Base-by-base conservation (phyloP, 2,329 filamentous ascomycete species). In the Pestalotiopsis sp. region DNA sequence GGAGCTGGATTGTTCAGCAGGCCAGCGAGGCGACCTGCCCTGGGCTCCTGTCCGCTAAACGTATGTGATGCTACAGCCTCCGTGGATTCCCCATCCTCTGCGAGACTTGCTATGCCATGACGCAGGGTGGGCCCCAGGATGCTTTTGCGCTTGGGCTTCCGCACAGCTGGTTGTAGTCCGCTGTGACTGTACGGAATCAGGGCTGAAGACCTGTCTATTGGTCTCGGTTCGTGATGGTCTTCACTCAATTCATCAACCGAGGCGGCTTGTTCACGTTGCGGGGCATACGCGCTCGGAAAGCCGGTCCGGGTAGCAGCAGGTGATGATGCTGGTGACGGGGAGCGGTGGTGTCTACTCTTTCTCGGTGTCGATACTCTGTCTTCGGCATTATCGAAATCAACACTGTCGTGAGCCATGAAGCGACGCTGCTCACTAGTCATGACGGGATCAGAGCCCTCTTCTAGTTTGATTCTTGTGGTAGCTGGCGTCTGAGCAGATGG, bases 331-430 rank as follows among this genome's bases (percentile, higher is more conserved):
- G 38, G 52, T 23, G 64, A 36, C 12, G 39, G n/a, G 4, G 63
- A 66, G 36, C 38, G 56, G 12, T 13, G 39, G 70, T 7, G 56
- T 73, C 75, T 61, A 76, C 75, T 70, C 84, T 60, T 82, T 71
- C 79, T 80, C 64, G 81, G 82, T 13, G 83, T 88, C 7, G 65
- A 81, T 76, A 73, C 84, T 80, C 61, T 78, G 57, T 77, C 77
- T 7, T 82, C 84, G 65, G 83, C 78, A 57, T 85, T 82, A 73
- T 89, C 86, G 12, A 92, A 81, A 74, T 92, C 90, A 64, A 91
- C 82, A 66, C 88, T 91, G 65, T 90, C 88, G 56, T 86, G 81
- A 0, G 83, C 80, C 23, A 79, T 73, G 69, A 83, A 80, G 11
- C 71, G 69, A 61, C 70, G 70, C 17, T 70, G 70, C 57, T 77